Conservation (phyloP, 805 yeast species). For the Debaryomyces hansenii region DNA sequence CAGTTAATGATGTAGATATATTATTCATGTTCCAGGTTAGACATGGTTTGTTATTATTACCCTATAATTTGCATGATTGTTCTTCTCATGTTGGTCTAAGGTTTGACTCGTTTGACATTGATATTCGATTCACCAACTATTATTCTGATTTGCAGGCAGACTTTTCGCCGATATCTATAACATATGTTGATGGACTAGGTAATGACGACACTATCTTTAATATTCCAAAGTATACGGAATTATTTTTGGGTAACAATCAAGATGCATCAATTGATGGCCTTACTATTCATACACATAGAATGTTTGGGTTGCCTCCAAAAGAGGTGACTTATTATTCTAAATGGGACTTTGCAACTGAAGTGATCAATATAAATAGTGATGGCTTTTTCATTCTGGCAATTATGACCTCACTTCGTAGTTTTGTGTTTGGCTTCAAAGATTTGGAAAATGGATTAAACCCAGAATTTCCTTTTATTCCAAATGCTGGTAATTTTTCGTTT, state of each 20-base stretch:
- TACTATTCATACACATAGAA: conserved; percentile 79
- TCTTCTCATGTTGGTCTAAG: conserved; percentile 59
- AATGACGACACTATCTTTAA: conserved; percentile 24
- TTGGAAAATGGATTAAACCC: conserved; percentile 70
- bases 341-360: conserved; percentile 81
- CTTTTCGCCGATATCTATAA: conserved; percentile 54
- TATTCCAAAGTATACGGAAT: conserved; percentile 20
- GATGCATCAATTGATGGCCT: conserved; percentile 60
- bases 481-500: conserved; percentile 66
- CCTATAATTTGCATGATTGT: conserved; percentile 68
- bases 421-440: conserved; percentile 68
- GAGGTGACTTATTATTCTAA: conserved; percentile 88
- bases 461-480: conserved; percentile 57
- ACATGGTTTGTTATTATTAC: conserved; percentile 71
- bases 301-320: conserved; percentile 88
- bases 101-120: conserved; percentile 69
- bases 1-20: conserved; percentile 76
- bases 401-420: conserved; percentile 39
- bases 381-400: conserved; percentile 47
- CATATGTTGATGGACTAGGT: conserved; percentile 26
- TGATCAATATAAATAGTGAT: conserved; percentile 51
- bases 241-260: conserved; percentile 20
- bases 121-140: conserved; percentile 83
- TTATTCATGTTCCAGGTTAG: conserved; percentile 68
- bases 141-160: conserved; percentile 91